Percentiles rank a stretch among this genome's conserved stretches.
Conservation (phyloP, 495 filamentous ascomycete genomes). For the Annulohypoxylon stygium region DNA sequence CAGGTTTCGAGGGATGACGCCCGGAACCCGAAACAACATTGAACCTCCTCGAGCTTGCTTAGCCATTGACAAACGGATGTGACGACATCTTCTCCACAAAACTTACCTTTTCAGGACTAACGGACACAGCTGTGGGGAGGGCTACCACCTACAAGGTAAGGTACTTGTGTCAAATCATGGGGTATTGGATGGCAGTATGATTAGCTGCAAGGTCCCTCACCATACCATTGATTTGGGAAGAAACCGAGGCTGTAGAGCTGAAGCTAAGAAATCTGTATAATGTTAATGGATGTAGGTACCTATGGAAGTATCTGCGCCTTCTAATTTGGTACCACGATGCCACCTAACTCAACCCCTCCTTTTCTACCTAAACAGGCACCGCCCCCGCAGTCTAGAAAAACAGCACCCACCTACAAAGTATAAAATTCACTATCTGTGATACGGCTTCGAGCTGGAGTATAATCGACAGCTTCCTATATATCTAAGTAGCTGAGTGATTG, state of each 20-base stretch:
- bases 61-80: conserved; percentile 27
- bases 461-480: no score
- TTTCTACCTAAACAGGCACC: background rate
- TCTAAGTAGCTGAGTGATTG: no score
- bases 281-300: background rate
- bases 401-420: no score
- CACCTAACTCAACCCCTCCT: background rate
- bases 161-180: conserved; percentile 9
- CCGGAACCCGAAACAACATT: conserved; percentile 7
- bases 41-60: no score
- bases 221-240: background rate
- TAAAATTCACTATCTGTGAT: no score
- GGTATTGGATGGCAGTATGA: background rate
- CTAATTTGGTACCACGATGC: background rate
- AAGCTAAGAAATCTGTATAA: background rate
- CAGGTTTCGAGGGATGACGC: conserved; percentile 35
- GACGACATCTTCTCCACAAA: conserved; percentile 44
- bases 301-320: background rate
- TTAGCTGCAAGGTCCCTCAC: background rate
- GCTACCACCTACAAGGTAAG: background rate
- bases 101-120: conserved; percentile 8
- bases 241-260: conserved; percentile 15
- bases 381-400: no score
- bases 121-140: conserved; percentile 12
- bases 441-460: no score